These are phyloP conservation scores for Lasiosphaeria hispida DNA, from an alignment of 495 filamentous ascomycete species.

Conservation along the genomic window DNA sequence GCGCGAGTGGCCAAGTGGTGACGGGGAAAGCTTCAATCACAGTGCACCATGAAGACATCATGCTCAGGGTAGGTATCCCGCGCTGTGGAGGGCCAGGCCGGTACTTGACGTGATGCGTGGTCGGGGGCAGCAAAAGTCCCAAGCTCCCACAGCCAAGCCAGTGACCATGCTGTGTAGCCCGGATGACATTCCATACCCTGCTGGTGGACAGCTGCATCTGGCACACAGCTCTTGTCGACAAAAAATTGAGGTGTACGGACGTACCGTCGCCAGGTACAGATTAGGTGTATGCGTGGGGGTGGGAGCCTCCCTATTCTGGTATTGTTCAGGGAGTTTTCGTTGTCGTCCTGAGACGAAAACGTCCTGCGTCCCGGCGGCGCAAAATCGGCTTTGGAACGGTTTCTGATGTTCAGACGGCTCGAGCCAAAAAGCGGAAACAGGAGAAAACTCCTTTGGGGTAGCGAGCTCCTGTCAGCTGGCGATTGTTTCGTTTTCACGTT, in stretches of 20 bases:
- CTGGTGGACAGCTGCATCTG: neutral
- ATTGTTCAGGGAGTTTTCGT: neutral
- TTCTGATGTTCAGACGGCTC: slow-evolving; percentile 4
- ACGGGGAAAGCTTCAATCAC: too few relatives aligned
- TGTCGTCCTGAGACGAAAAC: neutral
- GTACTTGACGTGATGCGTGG: too few relatives aligned
- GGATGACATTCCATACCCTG: neutral
- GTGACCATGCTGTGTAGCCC: too few relatives aligned
- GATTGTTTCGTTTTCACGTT: neutral
- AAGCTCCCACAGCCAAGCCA: neutral
- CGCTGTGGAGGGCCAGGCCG: too few relatives aligned
- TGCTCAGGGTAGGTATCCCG: too few relatives aligned
- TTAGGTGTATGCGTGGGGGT: neutral
- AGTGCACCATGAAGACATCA: too few relatives aligned
- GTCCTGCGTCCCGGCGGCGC: neutral
- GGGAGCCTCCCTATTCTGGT: neutral
- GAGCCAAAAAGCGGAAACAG: too few relatives aligned
- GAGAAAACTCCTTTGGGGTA: neutral
- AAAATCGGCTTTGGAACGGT: neutral
- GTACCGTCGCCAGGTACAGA: neutral
- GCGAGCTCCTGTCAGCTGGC: neutral
- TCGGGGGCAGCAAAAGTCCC: too few relatives aligned
- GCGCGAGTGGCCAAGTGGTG: too few relatives aligned
- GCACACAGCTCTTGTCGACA: neutral
- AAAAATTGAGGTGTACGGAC: neutral